Base-by-base conservation (phyloP, 2,329 filamentous ascomycete species). In the Chrysoporthe deuterocubensis region DNA sequence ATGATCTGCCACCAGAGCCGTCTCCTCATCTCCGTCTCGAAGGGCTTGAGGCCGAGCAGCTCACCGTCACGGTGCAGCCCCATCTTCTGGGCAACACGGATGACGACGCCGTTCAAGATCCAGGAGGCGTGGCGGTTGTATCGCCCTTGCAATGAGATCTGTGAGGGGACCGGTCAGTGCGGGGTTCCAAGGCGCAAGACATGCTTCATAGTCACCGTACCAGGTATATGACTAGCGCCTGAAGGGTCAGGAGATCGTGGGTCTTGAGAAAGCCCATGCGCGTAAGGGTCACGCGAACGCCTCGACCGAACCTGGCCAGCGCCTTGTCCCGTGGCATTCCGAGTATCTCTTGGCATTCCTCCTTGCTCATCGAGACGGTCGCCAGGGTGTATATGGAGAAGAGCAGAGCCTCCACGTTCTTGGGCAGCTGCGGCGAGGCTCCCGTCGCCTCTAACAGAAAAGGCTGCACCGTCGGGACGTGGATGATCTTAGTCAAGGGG, bases 401-500 rank as follows among this genome's bases (percentile, higher is more conserved):
- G 63, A 90, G 76, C 4, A 90, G 80, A 0, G 89, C 87, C 75
- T 91, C 88, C 34, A 87, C 78, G 65, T 86, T 86, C 52, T 85
- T 82, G 0, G 84, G 84, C 1, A 92, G 77, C 54, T 81, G 83
- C 14, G 80, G 78, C 26, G 89, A 79, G 69, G 87, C 84, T 18
- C 83, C 83, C 1, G 84, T 85, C 2, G 89, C 89, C 67, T 91
- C 86, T 48, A 91, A 83, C 8, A 94, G 81, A 58, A 86, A 84
- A 2, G 85, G 84, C 73, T 93, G 89, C 4, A 93, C 77, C 0
- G 89, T 89, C 0, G 92, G 91, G 1, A 90, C 85, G 74, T 95
- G 92, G 34, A 93, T 88, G 58, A 87, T 79, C 75, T 94, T 94
- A 71, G 88, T 87, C 58, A 93, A 76, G 0, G 92, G 91, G 73